Percentiles rank a stretch among this genome's conserved stretches.
phyloP scores from a whole-genome alignment of 2,329 filamentous ascomycete species.

The Alternaria metachromatica region DNA sequence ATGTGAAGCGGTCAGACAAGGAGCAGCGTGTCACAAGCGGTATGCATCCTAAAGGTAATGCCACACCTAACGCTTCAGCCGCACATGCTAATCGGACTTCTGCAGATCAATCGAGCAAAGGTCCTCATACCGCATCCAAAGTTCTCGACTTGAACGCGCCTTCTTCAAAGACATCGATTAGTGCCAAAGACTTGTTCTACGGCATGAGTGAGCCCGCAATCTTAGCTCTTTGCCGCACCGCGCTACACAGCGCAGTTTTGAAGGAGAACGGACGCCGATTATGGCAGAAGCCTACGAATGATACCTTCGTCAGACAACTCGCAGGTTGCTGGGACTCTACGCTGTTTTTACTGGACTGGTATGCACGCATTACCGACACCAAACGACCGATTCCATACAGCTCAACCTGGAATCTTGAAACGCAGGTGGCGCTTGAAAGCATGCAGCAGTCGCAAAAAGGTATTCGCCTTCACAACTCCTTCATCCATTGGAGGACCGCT shows the following conservation, averaged over 20 bases:
- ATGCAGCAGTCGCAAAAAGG: constrained; percentile 62
- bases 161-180: constrained; percentile 40
- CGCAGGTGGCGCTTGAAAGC: constrained; percentile 61
- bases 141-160: constrained; percentile 33
- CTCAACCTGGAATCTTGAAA: constrained; percentile 65
- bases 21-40: constrained; percentile 10
- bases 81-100: background rate
- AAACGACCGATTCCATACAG: constrained; percentile 61
- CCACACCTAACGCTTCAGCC: background rate
- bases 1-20: constrained; percentile 43
- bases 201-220: constrained; percentile 58
- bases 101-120: constrained; percentile 31
- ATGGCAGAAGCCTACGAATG: constrained; percentile 53
- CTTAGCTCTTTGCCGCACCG: constrained; percentile 55
- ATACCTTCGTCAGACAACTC: constrained; percentile 58
- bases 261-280: constrained; percentile 53
- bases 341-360: constrained; percentile 62
- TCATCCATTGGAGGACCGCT: constrained; percentile 65
- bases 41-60: constrained; percentile 17
- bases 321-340: constrained; percentile 61
- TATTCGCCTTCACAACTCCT: constrained; percentile 62
- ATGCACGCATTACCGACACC: constrained; percentile 56
- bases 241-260: constrained; percentile 55
- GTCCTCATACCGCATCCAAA: constrained; percentile 27
- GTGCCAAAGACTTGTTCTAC: constrained; percentile 49